These are phyloP conservation scores for Apiotrichum akiyoshidainum DNA, from an alignment of 1,284 basidiomycete genomes.

Conservation along the genomic window DNA sequence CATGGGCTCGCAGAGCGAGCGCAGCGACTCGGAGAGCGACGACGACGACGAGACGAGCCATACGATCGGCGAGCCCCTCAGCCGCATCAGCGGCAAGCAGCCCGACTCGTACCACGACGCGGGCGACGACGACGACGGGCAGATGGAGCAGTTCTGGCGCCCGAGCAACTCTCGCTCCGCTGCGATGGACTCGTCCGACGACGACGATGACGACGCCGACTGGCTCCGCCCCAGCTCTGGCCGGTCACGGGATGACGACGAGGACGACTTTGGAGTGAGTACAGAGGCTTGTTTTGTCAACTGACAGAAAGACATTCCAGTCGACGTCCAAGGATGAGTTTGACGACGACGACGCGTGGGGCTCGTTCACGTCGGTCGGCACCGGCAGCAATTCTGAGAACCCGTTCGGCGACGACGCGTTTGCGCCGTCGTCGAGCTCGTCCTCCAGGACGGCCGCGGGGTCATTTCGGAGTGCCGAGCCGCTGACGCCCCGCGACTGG, in stretches of 20 bases:
- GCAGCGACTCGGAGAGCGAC: conserved; percentile 29
- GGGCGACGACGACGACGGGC: conserved; percentile 29
- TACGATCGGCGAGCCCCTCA: conserved; percentile 43
- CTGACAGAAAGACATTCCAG: conserved; percentile 26
- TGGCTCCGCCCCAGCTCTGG: conserved; percentile 39
- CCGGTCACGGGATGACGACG: conserved; percentile 29
- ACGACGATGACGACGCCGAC: conserved; percentile 48
- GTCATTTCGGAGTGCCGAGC: conserved; percentile 14
- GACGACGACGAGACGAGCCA: conserved; percentile 31
- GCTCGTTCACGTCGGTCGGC: conserved; percentile 37
- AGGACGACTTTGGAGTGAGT: conserved; percentile 43
- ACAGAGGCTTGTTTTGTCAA: not conserved
- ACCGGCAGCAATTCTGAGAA: conserved; percentile 29
- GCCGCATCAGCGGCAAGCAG: conserved; percentile 29
- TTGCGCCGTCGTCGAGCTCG: conserved; percentile 13
- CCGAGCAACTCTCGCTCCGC: conserved; percentile 9
- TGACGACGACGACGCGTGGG: conserved; percentile 47
- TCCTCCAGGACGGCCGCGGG: not conserved
- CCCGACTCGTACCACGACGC: conserved; percentile 28
- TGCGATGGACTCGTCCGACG: conserved; percentile 39
- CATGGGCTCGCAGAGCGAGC: conserved; percentile 14
- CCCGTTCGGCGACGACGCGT: conserved; percentile 47
- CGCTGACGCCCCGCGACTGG: conserved; percentile 47
- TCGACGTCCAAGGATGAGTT: conserved; percentile 23
- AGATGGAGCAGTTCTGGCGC: conserved; percentile 25